Conservation (phyloP, 352 stramenopile species). For the Pythium brachiatum region DNA sequence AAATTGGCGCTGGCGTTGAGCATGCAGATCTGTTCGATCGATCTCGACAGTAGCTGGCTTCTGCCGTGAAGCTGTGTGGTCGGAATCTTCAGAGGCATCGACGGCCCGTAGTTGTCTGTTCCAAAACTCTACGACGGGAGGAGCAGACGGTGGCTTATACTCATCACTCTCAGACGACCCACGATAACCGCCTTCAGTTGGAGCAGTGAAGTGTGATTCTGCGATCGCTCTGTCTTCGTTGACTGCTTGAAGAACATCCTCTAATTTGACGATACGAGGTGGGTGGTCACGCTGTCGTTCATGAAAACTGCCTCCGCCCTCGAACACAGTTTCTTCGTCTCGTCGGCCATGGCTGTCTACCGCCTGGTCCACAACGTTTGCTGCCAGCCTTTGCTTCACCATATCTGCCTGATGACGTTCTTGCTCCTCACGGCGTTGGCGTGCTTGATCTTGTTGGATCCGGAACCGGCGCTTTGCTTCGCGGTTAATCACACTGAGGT, state of each 20-base stretch:
- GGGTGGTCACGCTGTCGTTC: no score
- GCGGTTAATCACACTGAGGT: slow-evolving; percentile 67
- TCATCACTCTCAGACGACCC: not conserved
- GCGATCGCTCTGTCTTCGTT: not conserved
- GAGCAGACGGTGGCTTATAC: not conserved
- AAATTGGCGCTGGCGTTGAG: slow-evolving; percentile 4
- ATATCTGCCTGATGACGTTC: slow-evolving; percentile 7
- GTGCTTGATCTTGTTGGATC: slow-evolving; percentile 36
- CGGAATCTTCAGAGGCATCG: not conserved
- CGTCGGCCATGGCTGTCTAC: not conserved
- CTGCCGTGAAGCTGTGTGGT: not conserved
- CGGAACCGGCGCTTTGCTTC: slow-evolving; percentile 47
- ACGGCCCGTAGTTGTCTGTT: slow-evolving; percentile 15
- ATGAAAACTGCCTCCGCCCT: not conserved
- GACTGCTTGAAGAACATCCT: not conserved
- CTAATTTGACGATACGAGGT: not conserved
- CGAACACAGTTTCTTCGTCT: not conserved
- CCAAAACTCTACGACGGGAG: slow-evolving; percentile 18
- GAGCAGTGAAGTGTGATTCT: slow-evolving; percentile 1
- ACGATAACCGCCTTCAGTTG: not conserved
- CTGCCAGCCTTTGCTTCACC: not conserved
- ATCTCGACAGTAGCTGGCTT: slow-evolving; percentile 15
- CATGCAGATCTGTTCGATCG: slow-evolving; percentile 10
- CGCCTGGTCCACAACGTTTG: not conserved
- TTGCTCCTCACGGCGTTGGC: slow-evolving; percentile 14